These are phyloP conservation scores for Aspergillus calidoustus DNA, from an alignment of 2,329 filamentous ascomycete species.

Conservation along the genomic window DNA sequence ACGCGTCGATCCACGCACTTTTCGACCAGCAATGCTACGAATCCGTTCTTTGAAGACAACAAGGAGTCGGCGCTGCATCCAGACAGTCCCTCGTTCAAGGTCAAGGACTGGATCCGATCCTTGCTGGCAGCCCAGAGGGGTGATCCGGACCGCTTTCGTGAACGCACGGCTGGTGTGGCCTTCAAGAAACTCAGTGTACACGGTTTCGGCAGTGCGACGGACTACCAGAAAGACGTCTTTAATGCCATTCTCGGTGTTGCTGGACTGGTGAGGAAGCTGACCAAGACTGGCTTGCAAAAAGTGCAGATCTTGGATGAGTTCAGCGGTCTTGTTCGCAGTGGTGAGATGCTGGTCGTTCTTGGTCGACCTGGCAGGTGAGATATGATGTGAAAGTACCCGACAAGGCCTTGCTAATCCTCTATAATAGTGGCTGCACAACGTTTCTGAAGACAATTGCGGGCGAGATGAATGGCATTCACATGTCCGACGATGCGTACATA, in stretches of 20 bases:
- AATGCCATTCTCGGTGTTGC: slow-evolving; percentile 42
- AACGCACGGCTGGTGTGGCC: slow-evolving; percentile 64
- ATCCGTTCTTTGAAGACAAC: slow-evolving; percentile 39
- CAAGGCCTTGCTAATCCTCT: neutral
- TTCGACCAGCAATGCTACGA: slow-evolving; percentile 32
- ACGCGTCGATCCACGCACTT: slow-evolving; percentile 42
- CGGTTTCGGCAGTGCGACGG: slow-evolving; percentile 68
- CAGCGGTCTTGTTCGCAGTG: slow-evolving; percentile 63
- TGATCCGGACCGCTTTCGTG: slow-evolving; percentile 57
- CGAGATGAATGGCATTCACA: slow-evolving; percentile 78
- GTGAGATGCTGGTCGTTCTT: slow-evolving; percentile 63
- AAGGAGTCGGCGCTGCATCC: slow-evolving; percentile 51
- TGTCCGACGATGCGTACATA: slow-evolving; percentile 71
- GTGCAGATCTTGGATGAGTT: slow-evolving; percentile 68
- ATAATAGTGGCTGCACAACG: slow-evolving; percentile 70
- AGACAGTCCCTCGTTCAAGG: slow-evolving; percentile 47
- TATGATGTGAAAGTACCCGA: slow-evolving; percentile 13
- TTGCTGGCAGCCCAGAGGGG: slow-evolving; percentile 51
- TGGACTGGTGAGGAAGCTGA: slow-evolving; percentile 36
- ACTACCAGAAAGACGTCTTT: slow-evolving; percentile 62
- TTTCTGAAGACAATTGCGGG: slow-evolving; percentile 84
- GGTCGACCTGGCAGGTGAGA: slow-evolving; percentile 50
- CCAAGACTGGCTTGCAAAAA: slow-evolving; percentile 45
- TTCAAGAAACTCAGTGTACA: slow-evolving; percentile 72
- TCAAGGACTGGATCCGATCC: slow-evolving; percentile 53